Conservation (phyloP, 192 early-diverging fungal genomes). For the Fimicolochytrium jonesii region DNA sequence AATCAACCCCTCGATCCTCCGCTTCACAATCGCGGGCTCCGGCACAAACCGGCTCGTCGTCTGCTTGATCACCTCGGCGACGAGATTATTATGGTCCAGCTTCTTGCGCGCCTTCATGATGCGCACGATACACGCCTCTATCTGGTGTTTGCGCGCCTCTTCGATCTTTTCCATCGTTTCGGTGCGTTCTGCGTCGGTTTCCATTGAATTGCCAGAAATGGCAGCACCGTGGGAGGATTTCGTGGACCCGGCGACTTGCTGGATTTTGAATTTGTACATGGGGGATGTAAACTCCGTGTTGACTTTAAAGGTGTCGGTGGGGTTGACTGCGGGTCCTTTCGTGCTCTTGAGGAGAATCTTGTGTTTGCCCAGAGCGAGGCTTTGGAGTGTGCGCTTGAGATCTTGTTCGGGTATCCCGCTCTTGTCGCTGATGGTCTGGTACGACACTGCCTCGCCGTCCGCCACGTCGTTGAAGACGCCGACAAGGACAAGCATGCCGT, state of each 20-base stretch:
- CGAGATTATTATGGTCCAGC: constrained; percentile 82
- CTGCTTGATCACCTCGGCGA: constrained; percentile 78
- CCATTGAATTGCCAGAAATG: constrained; percentile 17
- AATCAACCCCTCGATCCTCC: constrained; percentile 90
- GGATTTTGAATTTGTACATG: constrained; percentile 84
- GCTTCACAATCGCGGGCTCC: constrained; percentile 83
- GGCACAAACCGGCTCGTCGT: constrained; percentile 78
- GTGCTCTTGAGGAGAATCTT: constrained; percentile 73
- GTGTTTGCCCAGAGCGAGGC: constrained; percentile 81
- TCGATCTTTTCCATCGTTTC: constrained; percentile 83
- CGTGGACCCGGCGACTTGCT: constrained; percentile 42
- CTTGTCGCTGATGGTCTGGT: constrained; percentile 57
- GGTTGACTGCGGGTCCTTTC: constrained; percentile 61
- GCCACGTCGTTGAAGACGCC: constrained; percentile 68
- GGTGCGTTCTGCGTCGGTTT: constrained; percentile 69
- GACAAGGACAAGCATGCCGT: constrained; percentile 42
- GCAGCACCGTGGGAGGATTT: neutral
- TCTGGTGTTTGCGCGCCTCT: constrained; percentile 79
- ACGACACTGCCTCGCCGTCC: constrained; percentile 47
- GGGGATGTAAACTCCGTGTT: constrained; percentile 67
- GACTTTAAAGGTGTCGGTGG: constrained; percentile 37
- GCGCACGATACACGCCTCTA: constrained; percentile 92
- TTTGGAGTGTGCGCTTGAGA: constrained; percentile 79
- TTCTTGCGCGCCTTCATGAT: constrained; percentile 94
- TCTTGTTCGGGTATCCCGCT: constrained; percentile 78